Percentiles rank a stretch among this genome's conserved stretches.
These are phyloP conservation scores for Aureobasidium lini DNA, from an alignment of 2,329 filamentous ascomycete genomes.

Conservation along the genomic window DNA sequence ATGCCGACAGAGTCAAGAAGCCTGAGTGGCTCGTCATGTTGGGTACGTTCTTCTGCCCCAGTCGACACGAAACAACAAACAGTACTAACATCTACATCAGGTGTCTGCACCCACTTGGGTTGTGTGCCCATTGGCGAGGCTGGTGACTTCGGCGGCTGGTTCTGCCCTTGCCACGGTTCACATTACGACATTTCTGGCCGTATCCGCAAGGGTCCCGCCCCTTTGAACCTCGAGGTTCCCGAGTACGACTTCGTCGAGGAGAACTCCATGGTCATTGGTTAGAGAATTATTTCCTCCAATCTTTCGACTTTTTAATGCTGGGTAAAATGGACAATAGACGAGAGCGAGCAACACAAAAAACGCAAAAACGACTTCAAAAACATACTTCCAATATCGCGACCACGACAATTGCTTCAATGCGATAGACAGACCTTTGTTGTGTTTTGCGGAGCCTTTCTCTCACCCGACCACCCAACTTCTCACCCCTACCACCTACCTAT, in stretches of 20 bases:
- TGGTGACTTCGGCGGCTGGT: slow-evolving; percentile 97
- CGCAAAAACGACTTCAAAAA: neutral
- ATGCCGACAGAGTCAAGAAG: slow-evolving; percentile 92
- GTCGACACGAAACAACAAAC: neutral
- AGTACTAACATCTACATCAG: slow-evolving; percentile 40
- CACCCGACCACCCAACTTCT: neutral
- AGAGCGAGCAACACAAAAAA: slow-evolving; percentile 3
- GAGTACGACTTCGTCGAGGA: slow-evolving; percentile 90
- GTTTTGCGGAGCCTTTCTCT: neutral
- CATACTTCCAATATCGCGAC: neutral
- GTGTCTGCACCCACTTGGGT: slow-evolving; percentile 98
- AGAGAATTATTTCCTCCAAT: slow-evolving; percentile 28
- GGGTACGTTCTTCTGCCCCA: slow-evolving; percentile 47
- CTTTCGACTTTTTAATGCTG: slow-evolving; percentile 6
- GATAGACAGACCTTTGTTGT: neutral
- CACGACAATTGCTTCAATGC: neutral
- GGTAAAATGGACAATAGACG: slow-evolving; percentile 5
- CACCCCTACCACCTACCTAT: neutral
- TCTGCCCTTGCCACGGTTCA: slow-evolving; percentile 99
- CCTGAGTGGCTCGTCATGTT: slow-evolving; percentile 99
- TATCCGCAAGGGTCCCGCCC: slow-evolving; percentile 93
- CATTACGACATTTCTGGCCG: slow-evolving; percentile 99
- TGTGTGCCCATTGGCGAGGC: slow-evolving; percentile 99
- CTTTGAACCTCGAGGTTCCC: slow-evolving; percentile 94
- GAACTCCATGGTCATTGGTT: slow-evolving; percentile 85